Evolutionary conservation across 2,329 filamentous ascomycete genomes (phyloP).

Genomic region (Aureobasidium sp.): DNA sequence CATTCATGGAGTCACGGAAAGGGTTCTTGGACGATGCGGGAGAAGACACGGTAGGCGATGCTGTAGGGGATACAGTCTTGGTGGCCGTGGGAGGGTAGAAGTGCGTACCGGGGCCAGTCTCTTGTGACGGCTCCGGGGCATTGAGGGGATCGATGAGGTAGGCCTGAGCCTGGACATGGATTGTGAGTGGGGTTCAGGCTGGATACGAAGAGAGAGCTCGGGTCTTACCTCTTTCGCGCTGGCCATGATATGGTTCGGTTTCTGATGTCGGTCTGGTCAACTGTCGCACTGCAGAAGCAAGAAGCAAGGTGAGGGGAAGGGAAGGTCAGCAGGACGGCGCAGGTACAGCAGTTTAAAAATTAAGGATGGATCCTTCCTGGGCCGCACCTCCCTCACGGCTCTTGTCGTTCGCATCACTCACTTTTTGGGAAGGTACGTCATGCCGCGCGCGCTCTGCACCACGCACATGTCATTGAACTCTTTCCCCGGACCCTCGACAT

Average conservation of each 20-base stretch:
- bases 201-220: not conserved
- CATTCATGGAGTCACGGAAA: slow-evolving; percentile 26
- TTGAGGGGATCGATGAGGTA: slow-evolving; percentile 62
- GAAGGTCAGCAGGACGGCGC: slow-evolving; percentile 1
- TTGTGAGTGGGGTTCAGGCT: slow-evolving; percentile 7
- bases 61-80: slow-evolving; percentile 21
- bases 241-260: not conserved
- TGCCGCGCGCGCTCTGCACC: slow-evolving; percentile 6
- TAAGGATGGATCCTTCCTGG: not conserved
- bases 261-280: not conserved
- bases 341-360: slow-evolving; percentile 5
- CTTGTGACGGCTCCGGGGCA: slow-evolving; percentile 57
- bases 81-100: slow-evolving; percentile 28
- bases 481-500: not conserved
- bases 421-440: slow-evolving; percentile 1
- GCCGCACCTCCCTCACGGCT: not conserved
- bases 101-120: slow-evolving; percentile 55
- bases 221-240: slow-evolving; percentile 18
- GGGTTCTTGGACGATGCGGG: slow-evolving; percentile 36
- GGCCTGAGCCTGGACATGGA: slow-evolving; percentile 46
- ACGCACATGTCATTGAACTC: not conserved
- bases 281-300: not conserved
- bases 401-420: not conserved
- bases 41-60: slow-evolving; percentile 23
- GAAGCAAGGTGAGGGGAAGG: not conserved